phyloP scores from a whole-genome alignment of 306 rosid species.

The Medicago lupulina region DNA sequence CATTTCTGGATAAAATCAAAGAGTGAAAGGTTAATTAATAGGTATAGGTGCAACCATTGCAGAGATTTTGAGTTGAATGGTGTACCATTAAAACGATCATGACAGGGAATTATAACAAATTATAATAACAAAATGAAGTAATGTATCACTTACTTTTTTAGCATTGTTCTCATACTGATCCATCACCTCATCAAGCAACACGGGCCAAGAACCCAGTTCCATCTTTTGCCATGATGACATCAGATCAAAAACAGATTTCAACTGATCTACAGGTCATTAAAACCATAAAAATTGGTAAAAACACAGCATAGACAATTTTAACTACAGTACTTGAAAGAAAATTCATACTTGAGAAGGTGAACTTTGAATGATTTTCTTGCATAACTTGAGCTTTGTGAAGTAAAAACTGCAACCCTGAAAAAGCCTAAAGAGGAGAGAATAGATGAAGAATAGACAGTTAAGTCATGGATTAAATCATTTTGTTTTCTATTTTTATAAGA shows the following conservation, averaged over 20 bases:
- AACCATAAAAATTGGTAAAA: slow-evolving; percentile 35
- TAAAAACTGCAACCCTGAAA: slow-evolving; percentile 86
- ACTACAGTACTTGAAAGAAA: slow-evolving; percentile 9
- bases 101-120: neutral
- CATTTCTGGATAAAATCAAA: slow-evolving; percentile 1
- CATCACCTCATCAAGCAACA: slow-evolving; percentile 82
- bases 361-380: slow-evolving; percentile 75
- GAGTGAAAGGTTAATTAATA: neutral
- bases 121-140: slow-evolving; percentile 16
- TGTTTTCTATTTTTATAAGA: neutral
- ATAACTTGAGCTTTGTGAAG: slow-evolving; percentile 58
- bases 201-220: slow-evolving; percentile 84
- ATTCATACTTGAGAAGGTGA: slow-evolving; percentile 61
- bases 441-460: slow-evolving; percentile 5
- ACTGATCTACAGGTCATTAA: slow-evolving; percentile 57
- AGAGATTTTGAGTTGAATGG: neutral
- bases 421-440: slow-evolving; percentile 58
- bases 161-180: slow-evolving; percentile 77
- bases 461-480: neutral
- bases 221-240: slow-evolving; percentile 76
- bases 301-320: slow-evolving; percentile 18
- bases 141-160: slow-evolving; percentile 59
- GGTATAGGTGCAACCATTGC: neutral
- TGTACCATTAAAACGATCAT: no score
- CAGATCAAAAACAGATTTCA: slow-evolving; percentile 59